Evolutionary conservation across 129 eudicot species (phyloP).

Genomic region (Tagetes erecta): DNA sequence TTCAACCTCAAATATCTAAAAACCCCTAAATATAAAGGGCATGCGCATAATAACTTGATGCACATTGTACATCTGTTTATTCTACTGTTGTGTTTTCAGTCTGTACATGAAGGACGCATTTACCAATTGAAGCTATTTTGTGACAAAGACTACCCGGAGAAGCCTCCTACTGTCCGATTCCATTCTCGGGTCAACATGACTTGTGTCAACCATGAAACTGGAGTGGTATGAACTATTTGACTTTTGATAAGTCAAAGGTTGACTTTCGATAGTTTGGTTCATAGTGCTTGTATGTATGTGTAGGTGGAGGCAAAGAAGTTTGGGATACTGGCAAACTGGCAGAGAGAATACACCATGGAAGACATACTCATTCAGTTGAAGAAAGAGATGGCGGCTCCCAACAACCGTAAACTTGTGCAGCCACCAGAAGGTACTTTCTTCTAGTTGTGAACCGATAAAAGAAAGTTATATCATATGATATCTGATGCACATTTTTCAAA

Average conservation of each 20-base stretch:
- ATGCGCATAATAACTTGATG: no score
- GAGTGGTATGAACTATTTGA: neutral
- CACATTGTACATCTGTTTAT: no score
- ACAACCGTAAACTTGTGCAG: conserved; percentile 38
- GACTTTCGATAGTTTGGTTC: neutral
- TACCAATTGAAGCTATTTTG: no score
- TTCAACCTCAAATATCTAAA: no score
- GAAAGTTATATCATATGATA: neutral
- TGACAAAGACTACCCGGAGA: no score
- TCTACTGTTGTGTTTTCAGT: no score
- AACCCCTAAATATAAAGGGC: no score
- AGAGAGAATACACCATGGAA: conserved; percentile 20
- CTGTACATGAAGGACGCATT: no score
- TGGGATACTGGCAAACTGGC: conserved; percentile 29
- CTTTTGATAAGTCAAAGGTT: conserved; percentile 3
- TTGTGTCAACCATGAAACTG: neutral
- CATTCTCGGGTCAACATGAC: no score
- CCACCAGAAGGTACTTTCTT: conserved; percentile 38
- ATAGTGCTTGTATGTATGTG: neutral
- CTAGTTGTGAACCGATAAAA: conserved; percentile 4
- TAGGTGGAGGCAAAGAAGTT: conserved; percentile 40
- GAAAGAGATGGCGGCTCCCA: conserved; percentile 36
- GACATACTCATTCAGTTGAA: conserved; percentile 32
- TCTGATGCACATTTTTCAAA: conserved; percentile 1
- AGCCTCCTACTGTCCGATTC: no score